Evolutionary conservation across 2,329 filamentous ascomycete genomes (phyloP).

Genomic region (Colletotrichum karsti): DNA sequence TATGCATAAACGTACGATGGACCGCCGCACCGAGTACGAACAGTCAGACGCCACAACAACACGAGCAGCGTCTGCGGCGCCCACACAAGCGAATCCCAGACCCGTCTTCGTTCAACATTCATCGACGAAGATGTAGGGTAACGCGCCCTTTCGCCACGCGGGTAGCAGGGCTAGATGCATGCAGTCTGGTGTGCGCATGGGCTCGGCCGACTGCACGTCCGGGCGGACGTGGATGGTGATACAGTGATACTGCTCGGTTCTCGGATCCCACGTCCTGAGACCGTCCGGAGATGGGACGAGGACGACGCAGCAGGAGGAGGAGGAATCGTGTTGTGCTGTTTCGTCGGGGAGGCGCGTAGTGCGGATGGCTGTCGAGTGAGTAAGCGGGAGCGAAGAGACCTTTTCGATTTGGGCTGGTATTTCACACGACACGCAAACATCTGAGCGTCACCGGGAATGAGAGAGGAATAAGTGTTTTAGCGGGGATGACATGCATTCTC

Average conservation of each 20-base stretch:
- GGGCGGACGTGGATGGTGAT: slow-evolving; percentile 26
- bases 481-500: neutral
- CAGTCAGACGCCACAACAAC: too few relatives aligned
- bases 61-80: too few relatives aligned
- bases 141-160: slow-evolving; percentile 19
- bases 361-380: slow-evolving; percentile 24
- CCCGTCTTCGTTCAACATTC: too few relatives aligned
- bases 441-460: neutral
- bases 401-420: neutral
- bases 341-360: slow-evolving; percentile 19
- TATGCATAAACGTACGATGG: too few relatives aligned
- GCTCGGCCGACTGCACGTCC: neutral
- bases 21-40: too few relatives aligned
- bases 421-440: neutral
- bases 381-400: neutral
- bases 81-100: too few relatives aligned
- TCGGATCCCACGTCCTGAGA: slow-evolving; percentile 28
- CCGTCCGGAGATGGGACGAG: slow-evolving; percentile 21
- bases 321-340: too few relatives aligned
- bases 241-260: slow-evolving; percentile 7
- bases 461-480: neutral
- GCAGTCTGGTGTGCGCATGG: slow-evolving; percentile 27
- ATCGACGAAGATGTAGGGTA: slow-evolving; percentile 12
- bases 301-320: neutral
- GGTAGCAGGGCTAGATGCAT: slow-evolving; percentile 17